These are phyloP conservation scores for Solanum paucissectum DNA, from an alignment of 257 asterid species.

Conservation along the genomic window DNA sequence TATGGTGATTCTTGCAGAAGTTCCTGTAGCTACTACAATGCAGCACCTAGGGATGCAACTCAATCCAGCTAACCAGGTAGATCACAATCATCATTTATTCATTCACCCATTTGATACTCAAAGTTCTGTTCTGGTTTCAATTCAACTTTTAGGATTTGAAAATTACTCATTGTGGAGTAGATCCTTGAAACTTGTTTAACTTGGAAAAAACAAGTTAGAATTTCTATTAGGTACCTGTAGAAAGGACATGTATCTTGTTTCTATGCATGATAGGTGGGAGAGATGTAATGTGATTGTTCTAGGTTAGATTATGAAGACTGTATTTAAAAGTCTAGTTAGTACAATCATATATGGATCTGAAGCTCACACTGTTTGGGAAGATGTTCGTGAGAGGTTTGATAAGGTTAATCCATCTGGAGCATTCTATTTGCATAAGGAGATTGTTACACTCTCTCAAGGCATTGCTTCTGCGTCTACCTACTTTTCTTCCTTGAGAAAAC, in stretches of 20 bases:
- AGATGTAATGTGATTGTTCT: neutral
- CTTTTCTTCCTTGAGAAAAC: neutral
- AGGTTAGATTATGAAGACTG: neutral
- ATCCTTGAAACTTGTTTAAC: neutral
- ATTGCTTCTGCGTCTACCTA: neutral
- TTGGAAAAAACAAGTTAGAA: neutral
- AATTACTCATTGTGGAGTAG: neutral
- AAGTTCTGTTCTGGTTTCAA: too few relatives aligned
- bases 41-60: neutral
- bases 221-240: neutral
- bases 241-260: neutral
- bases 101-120: neutral
- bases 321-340: neutral
- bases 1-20: neutral
- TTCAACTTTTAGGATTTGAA: neutral
- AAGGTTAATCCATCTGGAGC: neutral
- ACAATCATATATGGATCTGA: too few relatives aligned
- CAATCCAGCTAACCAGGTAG: too few relatives aligned
- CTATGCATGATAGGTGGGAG: neutral
- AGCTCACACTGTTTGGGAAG: neutral
- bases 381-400: neutral
- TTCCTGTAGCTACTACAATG: neutral
- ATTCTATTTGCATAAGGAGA: neutral
- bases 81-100: neutral
- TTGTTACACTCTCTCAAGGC: neutral